Evolutionary conservation across 371 early-diverging fungal species (phyloP).

Genomic region (Furculomyces boomerangus): DNA sequence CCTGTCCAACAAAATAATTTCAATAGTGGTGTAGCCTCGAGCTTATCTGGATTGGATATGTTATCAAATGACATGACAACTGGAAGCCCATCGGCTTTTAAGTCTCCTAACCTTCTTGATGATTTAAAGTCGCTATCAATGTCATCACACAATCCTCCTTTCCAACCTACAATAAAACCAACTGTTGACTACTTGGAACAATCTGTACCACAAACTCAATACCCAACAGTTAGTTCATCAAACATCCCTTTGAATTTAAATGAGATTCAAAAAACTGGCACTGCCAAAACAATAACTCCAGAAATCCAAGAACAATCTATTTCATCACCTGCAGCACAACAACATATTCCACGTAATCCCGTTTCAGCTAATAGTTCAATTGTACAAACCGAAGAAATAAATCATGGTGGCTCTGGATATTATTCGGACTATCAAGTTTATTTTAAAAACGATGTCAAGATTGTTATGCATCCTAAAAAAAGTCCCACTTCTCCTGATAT

Average conservation of each 20-base stretch:
- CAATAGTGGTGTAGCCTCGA: background rate
- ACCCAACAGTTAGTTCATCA: background rate
- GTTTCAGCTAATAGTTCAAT: background rate
- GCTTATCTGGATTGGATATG: background rate
- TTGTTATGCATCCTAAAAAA: conserved; percentile 1
- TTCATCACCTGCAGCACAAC: background rate
- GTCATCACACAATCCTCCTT: background rate
- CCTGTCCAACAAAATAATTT: conserved; percentile 4
- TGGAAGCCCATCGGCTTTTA: background rate
- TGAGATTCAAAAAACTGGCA: too few relatives aligned
- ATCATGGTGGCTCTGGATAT: background rate
- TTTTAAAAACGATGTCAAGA: background rate
- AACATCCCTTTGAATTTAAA: too few relatives aligned
- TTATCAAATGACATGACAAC: background rate
- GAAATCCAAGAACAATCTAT: background rate
- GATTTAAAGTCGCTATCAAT: background rate
- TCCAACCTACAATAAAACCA: too few relatives aligned
- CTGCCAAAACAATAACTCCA: background rate
- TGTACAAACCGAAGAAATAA: background rate
- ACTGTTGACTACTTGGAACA: too few relatives aligned
- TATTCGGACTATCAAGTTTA: background rate
- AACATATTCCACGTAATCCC: background rate
- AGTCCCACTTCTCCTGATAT: conserved; percentile 35
- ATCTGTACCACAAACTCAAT: background rate
- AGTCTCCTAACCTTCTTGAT: background rate